A percentile compares a stretch with the other conserved stretches of the same genome.
phyloP scores from a whole-genome alignment of 1,139 yeast species.

The Blastobotrys petasosporus region DNA sequence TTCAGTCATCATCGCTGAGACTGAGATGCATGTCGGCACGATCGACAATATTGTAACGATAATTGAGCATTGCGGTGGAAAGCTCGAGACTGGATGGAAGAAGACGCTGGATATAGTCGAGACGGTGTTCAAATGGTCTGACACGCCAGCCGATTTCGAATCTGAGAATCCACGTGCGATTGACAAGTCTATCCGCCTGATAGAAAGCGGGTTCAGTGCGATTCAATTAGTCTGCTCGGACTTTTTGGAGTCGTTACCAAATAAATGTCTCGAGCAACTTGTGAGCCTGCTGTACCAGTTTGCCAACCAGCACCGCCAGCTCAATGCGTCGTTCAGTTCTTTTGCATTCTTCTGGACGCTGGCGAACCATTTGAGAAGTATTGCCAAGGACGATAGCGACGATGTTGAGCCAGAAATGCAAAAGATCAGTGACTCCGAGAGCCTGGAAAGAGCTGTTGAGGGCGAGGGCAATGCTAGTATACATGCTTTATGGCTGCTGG shows the following conservation, averaged over 20 bases:
- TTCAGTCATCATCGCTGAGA: conserved; percentile 22
- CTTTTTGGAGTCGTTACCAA: conserved; percentile 65
- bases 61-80: conserved; percentile 68
- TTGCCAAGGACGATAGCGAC: conserved; percentile 9
- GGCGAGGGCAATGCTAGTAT: conserved; percentile 14
- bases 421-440: conserved; percentile 5
- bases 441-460: not conserved
- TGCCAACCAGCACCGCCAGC: conserved; percentile 61
- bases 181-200: conserved; percentile 28
- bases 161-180: conserved; percentile 7
- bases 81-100: conserved; percentile 61
- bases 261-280: conserved; percentile 48
- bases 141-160: conserved; percentile 7
- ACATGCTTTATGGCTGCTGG: conserved; percentile 53
- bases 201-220: conserved; percentile 68
- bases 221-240: conserved; percentile 80
- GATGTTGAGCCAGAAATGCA: conserved; percentile 10
- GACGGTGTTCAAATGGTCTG: conserved; percentile 46
- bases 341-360: conserved; percentile 89
- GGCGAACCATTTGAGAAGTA: conserved; percentile 60
- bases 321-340: conserved; percentile 84
- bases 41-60: conserved; percentile 61
- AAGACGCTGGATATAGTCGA: conserved; percentile 62
- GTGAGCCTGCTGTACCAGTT: conserved; percentile 69
- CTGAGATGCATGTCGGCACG: conserved; percentile 56